Percentiles rank a stretch among this genome's conserved stretches.
Conservation (phyloP, 495 filamentous ascomycete species). For the Podospora pseudocomata region DNA sequence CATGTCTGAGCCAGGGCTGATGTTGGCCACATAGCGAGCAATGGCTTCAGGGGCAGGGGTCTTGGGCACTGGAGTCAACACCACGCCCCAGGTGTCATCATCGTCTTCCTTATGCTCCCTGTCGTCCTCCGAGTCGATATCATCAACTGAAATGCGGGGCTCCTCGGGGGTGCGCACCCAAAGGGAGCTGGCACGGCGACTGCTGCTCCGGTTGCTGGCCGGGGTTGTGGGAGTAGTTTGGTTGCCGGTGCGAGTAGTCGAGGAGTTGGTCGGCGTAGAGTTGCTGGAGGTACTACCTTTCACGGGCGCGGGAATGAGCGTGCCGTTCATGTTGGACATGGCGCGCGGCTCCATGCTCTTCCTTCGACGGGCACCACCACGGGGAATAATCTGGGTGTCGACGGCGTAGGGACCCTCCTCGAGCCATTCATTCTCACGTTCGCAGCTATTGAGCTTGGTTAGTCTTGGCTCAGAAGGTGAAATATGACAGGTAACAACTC, state of each 20-base stretch:
- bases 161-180: conserved; percentile 45
- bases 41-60: conserved; percentile 52
- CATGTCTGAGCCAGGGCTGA: conserved; percentile 30
- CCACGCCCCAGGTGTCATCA: conserved; percentile 30
- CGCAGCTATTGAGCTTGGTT: conserved; percentile 54
- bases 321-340: conserved; percentile 69
- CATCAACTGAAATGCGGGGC: not conserved
- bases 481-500: conserved; percentile 46
- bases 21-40: conserved; percentile 39
- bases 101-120: conserved; percentile 35
- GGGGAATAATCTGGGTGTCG: conserved; percentile 66
- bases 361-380: conserved; percentile 70
- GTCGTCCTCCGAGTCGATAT: conserved; percentile 30
- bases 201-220: conserved; percentile 15
- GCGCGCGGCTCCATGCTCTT: conserved; percentile 91
- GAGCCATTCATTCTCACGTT: conserved; percentile 72
- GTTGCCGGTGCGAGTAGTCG: not conserved
- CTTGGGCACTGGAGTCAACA: conserved; percentile 50
- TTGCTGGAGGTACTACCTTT: conserved; percentile 25
- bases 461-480: conserved; percentile 11
- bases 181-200: conserved; percentile 49
- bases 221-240: conserved; percentile 14
- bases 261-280: not conserved
- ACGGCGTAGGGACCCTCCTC: conserved; percentile 67
- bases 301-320: conserved; percentile 47